Evolutionary conservation across 257 asterid species (phyloP).

Genomic region (Ilex aquifolium): DNA sequence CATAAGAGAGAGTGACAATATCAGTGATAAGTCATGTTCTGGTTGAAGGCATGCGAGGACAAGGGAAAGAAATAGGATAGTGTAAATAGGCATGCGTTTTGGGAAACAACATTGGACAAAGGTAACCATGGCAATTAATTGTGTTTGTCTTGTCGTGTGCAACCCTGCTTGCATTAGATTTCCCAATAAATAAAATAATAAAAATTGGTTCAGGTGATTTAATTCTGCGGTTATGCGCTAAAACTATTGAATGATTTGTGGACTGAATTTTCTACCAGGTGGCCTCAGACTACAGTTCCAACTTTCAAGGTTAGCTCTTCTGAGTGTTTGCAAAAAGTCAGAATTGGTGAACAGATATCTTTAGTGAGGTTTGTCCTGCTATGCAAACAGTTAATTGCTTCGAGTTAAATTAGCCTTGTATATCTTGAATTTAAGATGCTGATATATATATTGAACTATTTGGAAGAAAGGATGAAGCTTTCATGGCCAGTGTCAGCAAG

Average conservation of each 20-base stretch:
- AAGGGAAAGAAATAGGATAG: too few relatives aligned
- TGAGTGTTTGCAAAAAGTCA: conserved; percentile 44
- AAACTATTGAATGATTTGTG: background rate
- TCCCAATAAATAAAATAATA: too few relatives aligned
- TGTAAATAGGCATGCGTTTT: too few relatives aligned
- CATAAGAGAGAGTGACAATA: too few relatives aligned
- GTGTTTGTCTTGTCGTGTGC: background rate
- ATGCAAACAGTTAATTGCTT: conserved; percentile 5
- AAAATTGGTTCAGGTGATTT: too few relatives aligned
- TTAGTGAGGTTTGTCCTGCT: conserved; percentile 59
- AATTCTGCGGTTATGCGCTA: too few relatives aligned
- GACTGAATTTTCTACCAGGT: conserved; percentile 44
- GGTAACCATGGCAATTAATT: background rate
- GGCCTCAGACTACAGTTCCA: conserved; percentile 83
- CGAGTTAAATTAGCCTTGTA: background rate
- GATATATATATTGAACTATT: conserved; percentile 35
- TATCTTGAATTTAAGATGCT: conserved; percentile 13
- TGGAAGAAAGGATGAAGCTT: conserved; percentile 92
- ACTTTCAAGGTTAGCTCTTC: conserved; percentile 57
- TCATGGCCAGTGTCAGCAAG: conserved; percentile 90
- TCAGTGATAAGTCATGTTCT: conserved; percentile 1
- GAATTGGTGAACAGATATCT: conserved; percentile 77
- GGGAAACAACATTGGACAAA: too few relatives aligned
- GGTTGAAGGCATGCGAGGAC: background rate
- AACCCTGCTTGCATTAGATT: background rate